A percentile compares a stretch with the other conserved stretches of the same genome.
Evolutionary conservation across 331 rosid genomes (phyloP).

Genomic region (Phaseolus coccineus): DNA sequence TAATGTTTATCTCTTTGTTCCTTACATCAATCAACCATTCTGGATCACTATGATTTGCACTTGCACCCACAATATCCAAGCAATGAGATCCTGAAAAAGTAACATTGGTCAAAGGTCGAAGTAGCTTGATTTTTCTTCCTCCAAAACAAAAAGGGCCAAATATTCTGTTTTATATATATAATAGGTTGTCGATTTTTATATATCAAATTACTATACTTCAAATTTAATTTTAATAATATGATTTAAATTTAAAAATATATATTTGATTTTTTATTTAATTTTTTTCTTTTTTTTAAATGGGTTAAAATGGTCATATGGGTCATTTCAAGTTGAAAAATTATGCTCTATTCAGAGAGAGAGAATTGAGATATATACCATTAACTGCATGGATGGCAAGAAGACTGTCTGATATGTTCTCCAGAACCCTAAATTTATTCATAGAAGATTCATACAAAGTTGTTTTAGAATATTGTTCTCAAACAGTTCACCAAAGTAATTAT

Average conservation of each 20-base stretch:
- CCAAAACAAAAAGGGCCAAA: too few species aligned
- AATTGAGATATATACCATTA: constrained; percentile 28
- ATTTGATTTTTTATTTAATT: too few species aligned
- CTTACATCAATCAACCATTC: constrained; percentile 50
- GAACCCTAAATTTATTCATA: constrained; percentile 35
- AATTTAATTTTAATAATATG: too few species aligned
- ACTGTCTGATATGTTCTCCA: constrained; percentile 38
- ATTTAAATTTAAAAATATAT: too few species aligned
- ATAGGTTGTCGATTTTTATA: too few species aligned
- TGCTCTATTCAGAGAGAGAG: too few species aligned
- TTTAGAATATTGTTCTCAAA: background rate
- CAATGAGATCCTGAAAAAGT: constrained; percentile 52
- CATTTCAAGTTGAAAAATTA: too few species aligned
- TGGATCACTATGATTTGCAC: constrained; percentile 37
- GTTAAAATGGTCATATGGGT: too few species aligned
- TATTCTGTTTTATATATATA: too few species aligned
- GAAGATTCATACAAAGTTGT: constrained; percentile 9
- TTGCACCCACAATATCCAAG: constrained; percentile 40
- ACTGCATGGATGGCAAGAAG: constrained; percentile 36
- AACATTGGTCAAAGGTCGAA: background rate
- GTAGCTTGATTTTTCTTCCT: background rate
- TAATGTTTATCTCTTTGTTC: constrained; percentile 41
- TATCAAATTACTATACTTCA: too few species aligned
- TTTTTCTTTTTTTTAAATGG: too few species aligned
- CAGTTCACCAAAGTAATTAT: background rate